Base-by-base conservation (phyloP, 768 basidiomycete species). In the Glaciozyma martinii region DNA sequence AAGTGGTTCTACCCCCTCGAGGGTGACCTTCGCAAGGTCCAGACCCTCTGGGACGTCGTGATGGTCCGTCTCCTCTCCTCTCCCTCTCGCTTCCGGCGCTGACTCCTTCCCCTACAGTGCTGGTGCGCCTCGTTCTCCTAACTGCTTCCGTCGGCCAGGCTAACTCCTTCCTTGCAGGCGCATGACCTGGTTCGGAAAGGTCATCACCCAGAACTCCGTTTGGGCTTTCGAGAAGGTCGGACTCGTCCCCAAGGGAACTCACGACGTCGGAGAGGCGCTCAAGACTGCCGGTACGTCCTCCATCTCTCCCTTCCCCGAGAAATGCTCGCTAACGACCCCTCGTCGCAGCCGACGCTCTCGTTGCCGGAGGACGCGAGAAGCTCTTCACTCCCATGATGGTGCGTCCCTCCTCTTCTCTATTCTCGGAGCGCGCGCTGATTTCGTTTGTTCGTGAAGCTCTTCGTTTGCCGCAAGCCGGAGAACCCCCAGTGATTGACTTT, bases 1-100 rank as follows among this genome's bases (percentile, higher is more conserved):
- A 59, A 60, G 0, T 99, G 95, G 95, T 99, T 93, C 78, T 98
- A 97, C 78, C 92, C 93, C 0, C 82, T 98, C 32, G 92, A 95
- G 77, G 94, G 95, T 67, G 90, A 99, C 76, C 81, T 95, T 67
- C 73, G 78, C 68, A 95, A 97, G 78, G 88, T 90, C 3, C 94
- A 99, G 80, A 97, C 93, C 2, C 74, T 84, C 43, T 95, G 90
- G 89, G 95, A 97, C 76, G 85, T 85, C 68, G 79, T 91, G 70
- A 88, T 86, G 15, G 87, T 53, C 27, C 37, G 53, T 47, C n/a
- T 47, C 12, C n/a, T 46, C 19, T 40, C 50, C 27, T 58, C 27
- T 27, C 61, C 23, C 27, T 27, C 50, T 40, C 37, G 12, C 37
- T 40, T 13, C 7, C n/a, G 21, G 19, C 2, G 25, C 15, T 43